Base-by-base conservation (phyloP, 139 green algal genomes). In the Trebouxia sp. region DNA sequence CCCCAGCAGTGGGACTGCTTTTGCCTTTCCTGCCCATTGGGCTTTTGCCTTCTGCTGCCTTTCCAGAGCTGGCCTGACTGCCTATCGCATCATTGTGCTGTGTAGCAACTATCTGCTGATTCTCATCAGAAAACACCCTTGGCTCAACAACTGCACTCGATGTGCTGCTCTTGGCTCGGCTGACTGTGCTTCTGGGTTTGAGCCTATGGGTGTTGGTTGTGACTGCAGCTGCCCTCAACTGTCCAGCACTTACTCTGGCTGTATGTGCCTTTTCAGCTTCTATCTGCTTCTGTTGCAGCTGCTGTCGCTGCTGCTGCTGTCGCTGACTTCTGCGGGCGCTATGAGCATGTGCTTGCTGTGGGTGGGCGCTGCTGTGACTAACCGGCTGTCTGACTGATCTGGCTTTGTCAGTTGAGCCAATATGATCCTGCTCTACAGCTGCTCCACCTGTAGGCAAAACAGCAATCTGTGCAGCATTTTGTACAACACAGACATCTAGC, bases 1-100 rank as follows among this genome's bases (percentile, higher is more conserved):
- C 12, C 62, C 62, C 62, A 42, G 32, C 62, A 72, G 11, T 72
- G 35, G 62, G 62, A 72, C 62, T 72, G 35, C 62, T 43, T 37
- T 45, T 72, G 62, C 62, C 62, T 43, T 28, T 72, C 32, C 62
- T 72, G 62, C 62, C 35, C 43, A n/a, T 14, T 45, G 5, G 15
- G 28, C 32, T 26, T 30, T 11, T 72, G 62, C 62, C 35, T 45
- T n/a, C 30, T 45, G 62, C 32, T 45, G 32, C 62, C 62, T 72
- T 70, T 70, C 30, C 62, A 42, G 12, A n/a, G n/a, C n/a, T n/a
- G n/a, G n/a, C n/a, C n/a, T n/a, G n/a, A n/a, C n/a, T n/a, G n/a
- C n/a, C n/a, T n/a, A n/a, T n/a, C n/a, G n/a, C n/a, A n/a, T n/a
- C 9, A 70, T 9, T 70, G 62, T 32, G 11, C 62, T 70, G 32